Evolutionary conservation across 169 alveolate genomes (phyloP).

Genomic region (Plasmodium billcollinsi): DNA sequence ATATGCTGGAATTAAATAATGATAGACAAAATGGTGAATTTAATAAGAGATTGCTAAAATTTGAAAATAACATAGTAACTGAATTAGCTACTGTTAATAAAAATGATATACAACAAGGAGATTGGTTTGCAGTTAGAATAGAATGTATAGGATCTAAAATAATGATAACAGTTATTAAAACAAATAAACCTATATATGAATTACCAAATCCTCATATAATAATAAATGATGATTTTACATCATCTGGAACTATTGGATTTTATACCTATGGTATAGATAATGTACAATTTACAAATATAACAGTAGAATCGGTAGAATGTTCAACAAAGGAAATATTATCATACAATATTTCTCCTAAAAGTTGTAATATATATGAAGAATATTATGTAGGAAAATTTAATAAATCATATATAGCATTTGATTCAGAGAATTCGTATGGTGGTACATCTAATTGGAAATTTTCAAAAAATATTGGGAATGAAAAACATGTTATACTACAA

Average conservation of each 20-base stretch:
- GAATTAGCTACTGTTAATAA: slow-evolving; percentile 88
- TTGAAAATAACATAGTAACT: slow-evolving; percentile 88
- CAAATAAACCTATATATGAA: slow-evolving; percentile 79
- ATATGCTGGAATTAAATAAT: slow-evolving; percentile 84
- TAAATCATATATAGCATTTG: slow-evolving; percentile 14
- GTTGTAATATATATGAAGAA: slow-evolving; percentile 85
- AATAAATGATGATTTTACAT: slow-evolving; percentile 84
- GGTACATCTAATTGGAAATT: slow-evolving; percentile 81
- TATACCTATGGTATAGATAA: slow-evolving; percentile 84
- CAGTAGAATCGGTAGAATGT: slow-evolving; percentile 87
- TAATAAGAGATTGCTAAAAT: slow-evolving; percentile 87
- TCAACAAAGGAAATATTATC: slow-evolving; percentile 79
- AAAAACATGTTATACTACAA: slow-evolving; percentile 86
- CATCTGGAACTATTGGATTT: slow-evolving; percentile 88
- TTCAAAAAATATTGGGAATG: slow-evolving; percentile 86
- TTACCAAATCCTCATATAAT: slow-evolving; percentile 83
- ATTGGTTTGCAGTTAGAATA: slow-evolving; percentile 87
- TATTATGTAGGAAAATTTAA: slow-evolving; percentile 17
- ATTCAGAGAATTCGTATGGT: slow-evolving; percentile 49
- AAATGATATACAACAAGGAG: slow-evolving; percentile 81
- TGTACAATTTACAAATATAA: slow-evolving; percentile 82
- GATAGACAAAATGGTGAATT: slow-evolving; percentile 79
- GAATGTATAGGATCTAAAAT: slow-evolving; percentile 83
- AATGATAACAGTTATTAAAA: slow-evolving; percentile 75
- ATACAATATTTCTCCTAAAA: slow-evolving; percentile 84